These are phyloP conservation scores for Chlamydomonas urium DNA, from an alignment of 139 green algal species.

Conservation along the genomic window DNA sequence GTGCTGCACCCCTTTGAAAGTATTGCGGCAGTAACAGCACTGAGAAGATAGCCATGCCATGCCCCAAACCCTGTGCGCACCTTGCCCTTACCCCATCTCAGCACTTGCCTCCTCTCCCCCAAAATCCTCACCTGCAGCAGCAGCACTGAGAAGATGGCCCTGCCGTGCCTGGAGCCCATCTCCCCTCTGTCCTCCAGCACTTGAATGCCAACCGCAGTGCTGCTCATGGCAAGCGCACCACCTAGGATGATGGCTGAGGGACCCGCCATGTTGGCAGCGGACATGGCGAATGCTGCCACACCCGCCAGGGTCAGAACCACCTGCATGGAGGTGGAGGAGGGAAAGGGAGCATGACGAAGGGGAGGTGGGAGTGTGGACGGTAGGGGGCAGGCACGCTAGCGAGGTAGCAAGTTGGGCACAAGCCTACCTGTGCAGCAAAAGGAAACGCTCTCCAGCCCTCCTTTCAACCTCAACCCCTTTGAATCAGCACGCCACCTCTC, in stretches of 20 bases:
- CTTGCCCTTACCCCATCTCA: too few species aligned
- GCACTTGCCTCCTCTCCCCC: too few species aligned
- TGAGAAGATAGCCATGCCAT: conserved; percentile 80
- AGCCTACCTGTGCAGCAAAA: too few species aligned
- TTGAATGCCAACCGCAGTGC: conserved; percentile 96
- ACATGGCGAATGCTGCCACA: conserved; percentile 54
- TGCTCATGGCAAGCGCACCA: conserved; percentile 89
- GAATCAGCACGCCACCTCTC: conserved; percentile 6
- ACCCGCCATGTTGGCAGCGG: conserved; percentile 52
- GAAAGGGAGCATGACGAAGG: neutral
- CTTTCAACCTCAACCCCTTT: neutral
- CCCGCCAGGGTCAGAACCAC: conserved; percentile 68
- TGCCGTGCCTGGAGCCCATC: conserved; percentile 84
- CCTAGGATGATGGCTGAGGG: conserved; percentile 88
- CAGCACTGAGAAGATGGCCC: conserved; percentile 60
- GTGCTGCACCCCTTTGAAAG: too few species aligned
- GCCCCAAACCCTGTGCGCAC: conserved; percentile 73
- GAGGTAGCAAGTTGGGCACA: too few species aligned
- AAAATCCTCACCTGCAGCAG: conserved; percentile 8
- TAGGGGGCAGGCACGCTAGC: neutral
- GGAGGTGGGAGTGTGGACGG: neutral
- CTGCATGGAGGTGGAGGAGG: conserved; percentile 31
- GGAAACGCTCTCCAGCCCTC: neutral
- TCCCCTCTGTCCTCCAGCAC: conserved; percentile 87
- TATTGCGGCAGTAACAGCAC: conserved; percentile 11